Evolutionary conservation across 2,329 filamentous ascomycete genomes (phyloP).

Genomic region (Kalmusia sp.): DNA sequence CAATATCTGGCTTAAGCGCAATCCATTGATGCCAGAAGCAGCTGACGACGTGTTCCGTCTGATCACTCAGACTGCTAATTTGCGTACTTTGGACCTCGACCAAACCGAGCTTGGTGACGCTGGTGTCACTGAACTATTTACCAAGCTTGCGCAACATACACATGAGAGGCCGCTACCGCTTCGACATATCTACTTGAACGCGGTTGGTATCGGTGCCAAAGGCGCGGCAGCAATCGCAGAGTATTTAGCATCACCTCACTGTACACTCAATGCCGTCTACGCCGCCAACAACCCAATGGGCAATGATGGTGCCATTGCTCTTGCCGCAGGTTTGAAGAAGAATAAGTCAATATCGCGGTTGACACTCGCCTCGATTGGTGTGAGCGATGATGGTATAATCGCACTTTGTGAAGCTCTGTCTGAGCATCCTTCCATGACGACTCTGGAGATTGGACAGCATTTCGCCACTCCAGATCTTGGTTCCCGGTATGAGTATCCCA

Average conservation of each 20-base stretch:
- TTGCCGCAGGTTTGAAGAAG: constrained; percentile 30
- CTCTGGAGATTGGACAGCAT: constrained; percentile 55
- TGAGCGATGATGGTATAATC: constrained; percentile 49
- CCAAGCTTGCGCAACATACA: constrained; percentile 41
- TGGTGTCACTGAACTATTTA: constrained; percentile 56
- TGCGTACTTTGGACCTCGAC: constrained; percentile 62
- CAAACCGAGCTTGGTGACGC: constrained; percentile 59
- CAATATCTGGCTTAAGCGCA: constrained; percentile 63
- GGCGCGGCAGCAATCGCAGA: constrained; percentile 32
- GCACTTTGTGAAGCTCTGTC: constrained; percentile 48
- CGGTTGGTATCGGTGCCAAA: constrained; percentile 31
- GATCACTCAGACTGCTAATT: constrained; percentile 51
- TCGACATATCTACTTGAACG: constrained; percentile 44
- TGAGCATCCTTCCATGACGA: constrained; percentile 45
- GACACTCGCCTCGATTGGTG: constrained; percentile 53
- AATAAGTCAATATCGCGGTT: constrained; percentile 35
- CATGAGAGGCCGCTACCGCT: constrained; percentile 31
- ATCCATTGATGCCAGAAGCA: constrained; percentile 54
- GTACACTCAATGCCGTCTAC: constrained; percentile 39
- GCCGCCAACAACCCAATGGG: constrained; percentile 44
- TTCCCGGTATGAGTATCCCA: constrained; percentile 15
- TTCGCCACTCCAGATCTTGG: constrained; percentile 55
- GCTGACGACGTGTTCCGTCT: constrained; percentile 54
- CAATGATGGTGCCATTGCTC: constrained; percentile 21
- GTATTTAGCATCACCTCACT: constrained; percentile 33